Percentiles rank a stretch among this genome's conserved stretches.
These are phyloP conservation scores for Geotrichum histeridarum DNA, from an alignment of 1,139 yeast species.

Conservation along the genomic window DNA sequence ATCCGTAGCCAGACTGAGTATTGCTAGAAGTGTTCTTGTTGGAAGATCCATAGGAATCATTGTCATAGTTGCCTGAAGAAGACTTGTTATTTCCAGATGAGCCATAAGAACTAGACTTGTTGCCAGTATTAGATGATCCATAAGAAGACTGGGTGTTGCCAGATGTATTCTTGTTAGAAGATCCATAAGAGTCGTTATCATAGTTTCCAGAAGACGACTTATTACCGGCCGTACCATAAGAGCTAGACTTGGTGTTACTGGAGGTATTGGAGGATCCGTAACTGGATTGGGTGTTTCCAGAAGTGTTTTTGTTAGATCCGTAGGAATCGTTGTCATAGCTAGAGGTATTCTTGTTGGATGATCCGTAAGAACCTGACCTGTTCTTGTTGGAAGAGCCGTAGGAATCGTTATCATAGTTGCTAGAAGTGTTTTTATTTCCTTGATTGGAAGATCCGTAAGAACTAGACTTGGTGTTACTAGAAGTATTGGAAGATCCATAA, in stretches of 20 bases:
- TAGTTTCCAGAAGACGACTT: conserved; percentile 1
- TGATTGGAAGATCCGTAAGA: conserved; percentile 23
- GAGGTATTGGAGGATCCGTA: conserved; percentile 25
- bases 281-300: neutral
- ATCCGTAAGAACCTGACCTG: conserved; percentile 25
- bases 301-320: conserved; percentile 8
- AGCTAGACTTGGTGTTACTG: conserved; percentile 26
- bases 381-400: conserved; percentile 17
- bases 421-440: conserved; percentile 4
- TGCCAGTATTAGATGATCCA: conserved; percentile 20
- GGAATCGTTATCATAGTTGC: conserved; percentile 13
- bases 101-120: conserved; percentile 10
- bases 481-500: conserved; percentile 24
- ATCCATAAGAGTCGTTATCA: conserved; percentile 19
- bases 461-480: conserved; percentile 28
- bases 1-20: conserved; percentile 19
- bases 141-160: conserved; percentile 19
- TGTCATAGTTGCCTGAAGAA: conserved; percentile 21
- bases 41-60: conserved; percentile 29
- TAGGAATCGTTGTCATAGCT: conserved; percentile 5
- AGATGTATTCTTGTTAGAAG: conserved; percentile 16
- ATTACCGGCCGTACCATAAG: conserved; percentile 21
- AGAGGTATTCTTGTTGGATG: conserved; percentile 19
- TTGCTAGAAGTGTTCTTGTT: conserved; percentile 21
- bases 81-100: conserved; percentile 7